Conservation (phyloP, 169 alveolate genomes). For the Eimeria tenella region DNA sequence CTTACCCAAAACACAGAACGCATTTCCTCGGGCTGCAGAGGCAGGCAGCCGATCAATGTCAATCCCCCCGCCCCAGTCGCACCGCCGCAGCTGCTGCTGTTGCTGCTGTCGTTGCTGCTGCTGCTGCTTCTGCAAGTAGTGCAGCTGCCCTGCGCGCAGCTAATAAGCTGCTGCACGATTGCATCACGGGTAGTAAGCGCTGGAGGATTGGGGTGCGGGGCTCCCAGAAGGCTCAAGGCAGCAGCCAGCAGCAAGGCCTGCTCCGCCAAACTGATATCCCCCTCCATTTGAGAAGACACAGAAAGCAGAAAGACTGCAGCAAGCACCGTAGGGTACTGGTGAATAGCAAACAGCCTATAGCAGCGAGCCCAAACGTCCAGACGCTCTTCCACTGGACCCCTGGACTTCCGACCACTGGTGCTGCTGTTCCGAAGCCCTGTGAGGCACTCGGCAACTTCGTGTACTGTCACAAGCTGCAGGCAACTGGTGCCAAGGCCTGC, state of each 20-base stretch:
- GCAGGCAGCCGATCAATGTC: constrained; percentile 65
- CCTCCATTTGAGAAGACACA: constrained; percentile 62
- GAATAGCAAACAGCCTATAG: constrained; percentile 20
- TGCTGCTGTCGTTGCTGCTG: neutral
- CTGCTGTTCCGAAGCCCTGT: constrained; percentile 39
- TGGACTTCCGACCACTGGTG: neutral
- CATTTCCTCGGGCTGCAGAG: constrained; percentile 76
- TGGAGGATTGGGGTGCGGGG: constrained; percentile 2
- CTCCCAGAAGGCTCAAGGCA: constrained; percentile 57
- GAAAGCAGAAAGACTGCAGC: constrained; percentile 67
- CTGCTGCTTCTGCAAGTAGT: constrained; percentile 35
- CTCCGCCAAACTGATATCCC: constrained; percentile 50
- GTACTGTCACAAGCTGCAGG: constrained; percentile 60
- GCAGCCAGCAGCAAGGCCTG: constrained; percentile 74
- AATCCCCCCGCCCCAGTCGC: neutral
- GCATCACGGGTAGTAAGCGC: constrained; percentile 24
- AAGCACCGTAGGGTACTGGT: constrained; percentile 54
- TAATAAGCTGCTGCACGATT: constrained; percentile 36
- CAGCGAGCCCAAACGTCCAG: constrained; percentile 60
- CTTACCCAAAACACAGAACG: constrained; percentile 50
- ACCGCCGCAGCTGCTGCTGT: constrained; percentile 63
- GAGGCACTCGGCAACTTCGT: constrained; percentile 16
- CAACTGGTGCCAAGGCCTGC: constrained; percentile 45
- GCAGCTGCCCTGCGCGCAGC: constrained; percentile 53
- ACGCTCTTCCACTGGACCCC: constrained; percentile 48